Conservation (phyloP, 2,329 filamentous ascomycete genomes). For the Colletotrichum sp. region DNA sequence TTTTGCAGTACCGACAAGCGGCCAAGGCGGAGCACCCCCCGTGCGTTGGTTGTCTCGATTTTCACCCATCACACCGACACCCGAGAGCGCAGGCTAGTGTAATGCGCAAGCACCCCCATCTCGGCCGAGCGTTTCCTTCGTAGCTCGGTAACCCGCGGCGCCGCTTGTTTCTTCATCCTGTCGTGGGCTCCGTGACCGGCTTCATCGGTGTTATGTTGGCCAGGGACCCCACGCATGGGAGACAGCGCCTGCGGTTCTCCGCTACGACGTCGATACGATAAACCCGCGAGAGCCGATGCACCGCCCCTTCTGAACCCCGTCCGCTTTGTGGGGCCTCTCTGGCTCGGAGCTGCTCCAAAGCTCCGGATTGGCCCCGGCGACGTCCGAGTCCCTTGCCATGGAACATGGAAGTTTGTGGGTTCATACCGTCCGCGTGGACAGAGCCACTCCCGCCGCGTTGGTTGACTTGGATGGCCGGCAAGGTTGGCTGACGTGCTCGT, state of each 20-base stretch:
- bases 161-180: background rate
- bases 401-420: background rate
- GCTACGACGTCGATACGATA: background rate
- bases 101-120: background rate
- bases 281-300: background rate
- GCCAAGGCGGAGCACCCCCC: background rate
- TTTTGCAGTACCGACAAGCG: background rate
- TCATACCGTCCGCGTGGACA: background rate
- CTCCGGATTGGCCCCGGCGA: conserved; percentile 15
- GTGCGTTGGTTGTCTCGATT: background rate
- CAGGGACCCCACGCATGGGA: background rate
- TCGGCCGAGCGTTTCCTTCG: background rate
- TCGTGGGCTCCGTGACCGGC: background rate
- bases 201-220: background rate
- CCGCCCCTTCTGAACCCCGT: background rate
- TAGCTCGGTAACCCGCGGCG: background rate
- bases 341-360: background rate
- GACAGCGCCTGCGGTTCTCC: background rate
- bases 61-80: background rate
- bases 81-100: no score
- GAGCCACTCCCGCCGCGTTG: background rate
- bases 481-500: background rate
- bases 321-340: background rate
- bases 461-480: background rate
- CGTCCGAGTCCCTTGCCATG: background rate